Evolutionary conservation across 2,329 filamentous ascomycete genomes (phyloP), one percentile per base, ranked within the genome.

Genomic region (Fusarium sublunatum): DNA sequence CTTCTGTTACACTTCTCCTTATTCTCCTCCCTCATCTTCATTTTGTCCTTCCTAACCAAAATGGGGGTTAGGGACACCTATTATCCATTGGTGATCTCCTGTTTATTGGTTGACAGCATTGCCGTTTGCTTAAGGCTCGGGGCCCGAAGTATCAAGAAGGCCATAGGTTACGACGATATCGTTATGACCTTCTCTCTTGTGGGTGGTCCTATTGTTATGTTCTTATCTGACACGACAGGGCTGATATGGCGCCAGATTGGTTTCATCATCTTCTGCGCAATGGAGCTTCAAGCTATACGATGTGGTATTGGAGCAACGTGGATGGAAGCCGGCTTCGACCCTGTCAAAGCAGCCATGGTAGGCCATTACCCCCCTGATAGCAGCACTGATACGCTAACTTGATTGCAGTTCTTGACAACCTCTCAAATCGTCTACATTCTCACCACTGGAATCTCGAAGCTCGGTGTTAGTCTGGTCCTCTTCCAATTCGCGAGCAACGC

Each of bases 391-490:
- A 6, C 5, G 0, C 35, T 24, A 3, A 24, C 6, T 1, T 7
- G 7, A 5, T 4, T 5, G 0, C 2, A 53, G 35, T 47, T 53
- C n/a, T 53, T 35, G 2, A 53, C 35, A 5, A 28, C 12, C 3
- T 22, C 50, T 5, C 50, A 47, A 3, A 29, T 47, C 3, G 28
- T 32, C 3, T 53, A 35, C 3, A 53, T 47, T 1, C 42, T 53
- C 6, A 53, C 42, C 5, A 47, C 50, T 3, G 35, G 42, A 6
- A 24, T 53, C 9, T 53, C 42, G n/a, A 47, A 47, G 7, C 42
- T 47, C 7, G 35, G 28, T 11, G 28, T 53, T 13, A 42, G 34
- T 5, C 41, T 53, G 7, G 50, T 53, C 9, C 42, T 53, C n/a
- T 47, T 39, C 12, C 50, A 35, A 26, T 42, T 53, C 26, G 42